These are phyloP conservation scores for Spathaspora gorwiae DNA, from an alignment of 805 yeast genomes.

Conservation along the genomic window DNA sequence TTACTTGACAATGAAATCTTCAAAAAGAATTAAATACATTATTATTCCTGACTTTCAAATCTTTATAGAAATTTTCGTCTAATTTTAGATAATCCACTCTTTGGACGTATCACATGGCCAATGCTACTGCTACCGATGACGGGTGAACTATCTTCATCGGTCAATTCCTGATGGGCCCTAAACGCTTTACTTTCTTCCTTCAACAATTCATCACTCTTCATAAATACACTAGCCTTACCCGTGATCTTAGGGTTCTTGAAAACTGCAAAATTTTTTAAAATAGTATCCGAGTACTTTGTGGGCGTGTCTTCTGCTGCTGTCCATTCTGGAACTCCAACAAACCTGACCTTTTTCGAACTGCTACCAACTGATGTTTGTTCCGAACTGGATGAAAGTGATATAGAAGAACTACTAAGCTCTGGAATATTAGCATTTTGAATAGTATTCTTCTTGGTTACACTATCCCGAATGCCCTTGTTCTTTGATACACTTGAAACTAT, in stretches of 20 bases:
- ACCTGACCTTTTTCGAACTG: constrained; percentile 43
- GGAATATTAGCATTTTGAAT: constrained; percentile 25
- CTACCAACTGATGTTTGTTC: constrained; percentile 5
- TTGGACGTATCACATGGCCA: neutral
- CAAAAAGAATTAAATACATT: too few relatives aligned
- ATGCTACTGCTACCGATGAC: too few relatives aligned
- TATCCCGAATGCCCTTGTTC: constrained; percentile 14
- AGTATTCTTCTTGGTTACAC: constrained; percentile 26
- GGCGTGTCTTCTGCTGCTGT: constrained; percentile 55
- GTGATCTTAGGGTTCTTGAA: constrained; percentile 18
- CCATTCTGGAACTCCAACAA: constrained; percentile 49
- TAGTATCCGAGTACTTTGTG: constrained; percentile 31
- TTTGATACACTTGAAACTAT: too few relatives aligned
- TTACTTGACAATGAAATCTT: too few relatives aligned
- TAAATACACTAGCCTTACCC: constrained; percentile 13
- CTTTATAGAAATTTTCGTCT: constrained; percentile 2
- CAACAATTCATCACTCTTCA: constrained; percentile 32
- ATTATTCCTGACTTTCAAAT: too few relatives aligned
- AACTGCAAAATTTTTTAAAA: constrained; percentile 37
- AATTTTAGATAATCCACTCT: constrained; percentile 16
- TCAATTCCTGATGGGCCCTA: constrained; percentile 5
- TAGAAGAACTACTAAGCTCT: neutral
- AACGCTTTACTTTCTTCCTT: constrained; percentile 38
- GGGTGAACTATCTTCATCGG: too few relatives aligned
- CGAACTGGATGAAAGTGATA: neutral